These are phyloP conservation scores for Bipolaris victoriae DNA, from an alignment of 2,329 filamentous ascomycete species.

Conservation along the genomic window DNA sequence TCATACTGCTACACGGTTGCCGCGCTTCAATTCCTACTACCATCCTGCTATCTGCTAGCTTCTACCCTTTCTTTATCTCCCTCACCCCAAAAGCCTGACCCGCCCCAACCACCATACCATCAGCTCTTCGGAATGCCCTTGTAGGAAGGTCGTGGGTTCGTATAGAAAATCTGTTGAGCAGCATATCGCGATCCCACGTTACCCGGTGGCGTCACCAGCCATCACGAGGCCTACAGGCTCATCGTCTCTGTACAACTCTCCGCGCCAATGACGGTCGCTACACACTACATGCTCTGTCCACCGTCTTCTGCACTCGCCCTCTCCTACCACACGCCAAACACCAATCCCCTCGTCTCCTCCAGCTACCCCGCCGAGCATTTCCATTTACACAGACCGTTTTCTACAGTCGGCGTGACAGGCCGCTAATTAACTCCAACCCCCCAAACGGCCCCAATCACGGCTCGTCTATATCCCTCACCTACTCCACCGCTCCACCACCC, in stretches of 20 bases:
- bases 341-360: slow-evolving; percentile 8
- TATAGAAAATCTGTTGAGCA: slow-evolving; percentile 14
- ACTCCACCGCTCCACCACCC: no score
- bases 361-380: slow-evolving; percentile 9
- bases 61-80: no score
- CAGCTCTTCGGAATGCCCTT: neutral
- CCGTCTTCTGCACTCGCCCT: slow-evolving; percentile 17
- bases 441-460: neutral
- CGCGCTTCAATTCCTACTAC: neutral
- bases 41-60: no score
- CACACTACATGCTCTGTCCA: slow-evolving; percentile 27
- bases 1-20: neutral
- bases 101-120: no score
- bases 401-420: slow-evolving; percentile 8
- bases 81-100: no score
- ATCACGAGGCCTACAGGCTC: slow-evolving; percentile 19
- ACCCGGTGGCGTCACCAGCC: slow-evolving; percentile 22
- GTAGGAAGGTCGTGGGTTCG: slow-evolving; percentile 4
- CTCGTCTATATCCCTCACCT: no score
- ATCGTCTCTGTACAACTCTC: slow-evolving; percentile 12
- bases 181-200: slow-evolving; percentile 16
- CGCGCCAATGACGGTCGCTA: slow-evolving; percentile 19
- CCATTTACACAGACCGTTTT: slow-evolving; percentile 8
- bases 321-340: slow-evolving; percentile 26
- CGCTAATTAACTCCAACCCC: neutral